Conservation (phyloP, 495 filamentous ascomycete species). For the Niebla homalea region DNA sequence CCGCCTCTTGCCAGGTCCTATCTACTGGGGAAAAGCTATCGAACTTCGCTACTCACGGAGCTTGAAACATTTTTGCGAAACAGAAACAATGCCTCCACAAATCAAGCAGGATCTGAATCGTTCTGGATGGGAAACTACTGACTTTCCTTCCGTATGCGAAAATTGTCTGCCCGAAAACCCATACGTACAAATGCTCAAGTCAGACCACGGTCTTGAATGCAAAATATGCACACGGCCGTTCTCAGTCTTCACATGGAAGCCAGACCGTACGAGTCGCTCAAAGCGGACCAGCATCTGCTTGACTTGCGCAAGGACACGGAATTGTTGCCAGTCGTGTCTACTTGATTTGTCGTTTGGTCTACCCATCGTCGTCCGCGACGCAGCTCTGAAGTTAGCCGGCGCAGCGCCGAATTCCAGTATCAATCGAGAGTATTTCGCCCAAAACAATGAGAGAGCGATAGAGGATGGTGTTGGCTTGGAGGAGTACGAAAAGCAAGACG, state of each 20-base stretch:
- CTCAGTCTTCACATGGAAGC: constrained; percentile 91
- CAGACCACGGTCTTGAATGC: constrained; percentile 75
- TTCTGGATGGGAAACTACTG: constrained; percentile 85
- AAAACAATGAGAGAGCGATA: constrained; percentile 89
- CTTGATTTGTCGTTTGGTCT: constrained; percentile 90
- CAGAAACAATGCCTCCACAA: constrained; percentile 42
- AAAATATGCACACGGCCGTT: constrained; percentile 90
- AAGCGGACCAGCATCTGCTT: constrained; percentile 86
- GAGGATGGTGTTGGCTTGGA: constrained; percentile 78
- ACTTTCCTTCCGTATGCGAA: constrained; percentile 53
- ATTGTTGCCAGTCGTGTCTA: constrained; percentile 99
- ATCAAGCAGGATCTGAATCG: constrained; percentile 96
- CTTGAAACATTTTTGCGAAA: background rate
- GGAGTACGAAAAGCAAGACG: constrained; percentile 92
- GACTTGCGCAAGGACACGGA: constrained; percentile 89
- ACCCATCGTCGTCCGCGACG: constrained; percentile 85
- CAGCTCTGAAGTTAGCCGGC: constrained; percentile 93
- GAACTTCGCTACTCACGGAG: background rate
- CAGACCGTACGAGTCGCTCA: constrained; percentile 71
- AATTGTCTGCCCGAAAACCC: constrained; percentile 90
- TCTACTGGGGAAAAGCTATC: background rate
- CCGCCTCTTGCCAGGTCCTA: too few relatives aligned
- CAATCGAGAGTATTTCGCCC: constrained; percentile 94
- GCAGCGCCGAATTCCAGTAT: constrained; percentile 81
- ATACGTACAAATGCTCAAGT: constrained; percentile 97